Evolutionary conservation across 2,329 filamentous ascomycete genomes (phyloP).

Genomic region (Amauroascus verrucosus): DNA sequence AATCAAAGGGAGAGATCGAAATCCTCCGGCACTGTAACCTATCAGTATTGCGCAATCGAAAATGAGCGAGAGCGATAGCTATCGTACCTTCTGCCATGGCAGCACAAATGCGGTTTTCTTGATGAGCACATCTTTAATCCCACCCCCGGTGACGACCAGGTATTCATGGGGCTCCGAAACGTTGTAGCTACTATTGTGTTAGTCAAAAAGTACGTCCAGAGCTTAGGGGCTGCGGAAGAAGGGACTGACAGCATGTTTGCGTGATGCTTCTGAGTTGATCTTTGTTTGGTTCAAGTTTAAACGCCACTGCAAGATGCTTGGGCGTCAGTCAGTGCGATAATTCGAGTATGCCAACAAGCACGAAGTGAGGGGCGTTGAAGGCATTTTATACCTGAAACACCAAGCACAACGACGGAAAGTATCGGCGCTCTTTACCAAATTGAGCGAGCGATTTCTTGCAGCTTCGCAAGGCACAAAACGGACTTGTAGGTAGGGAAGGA

Average conservation of each 20-base stretch:
- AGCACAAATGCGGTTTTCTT: constrained; percentile 65
- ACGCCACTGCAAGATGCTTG: too few species aligned
- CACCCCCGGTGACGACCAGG: constrained; percentile 75
- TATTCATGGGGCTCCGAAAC: constrained; percentile 70
- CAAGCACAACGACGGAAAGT: not conserved
- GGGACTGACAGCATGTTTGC: constrained; percentile 18
- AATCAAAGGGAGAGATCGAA: constrained; percentile 52
- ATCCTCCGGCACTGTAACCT: constrained; percentile 26
- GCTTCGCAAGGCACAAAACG: not conserved
- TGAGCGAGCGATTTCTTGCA: not conserved
- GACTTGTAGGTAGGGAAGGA: not conserved
- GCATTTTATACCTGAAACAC: not conserved
- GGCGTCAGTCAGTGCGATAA: too few species aligned
- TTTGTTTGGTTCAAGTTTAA: not conserved
- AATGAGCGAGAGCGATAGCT: not conserved
- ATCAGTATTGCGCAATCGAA: not conserved
- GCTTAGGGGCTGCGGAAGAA: constrained; percentile 1
- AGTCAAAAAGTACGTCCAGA: not conserved
- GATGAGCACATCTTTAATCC: constrained; percentile 63
- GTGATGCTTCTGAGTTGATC: not conserved
- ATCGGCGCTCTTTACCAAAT: too few species aligned
- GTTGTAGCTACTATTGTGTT: constrained; percentile 45
- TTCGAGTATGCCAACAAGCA: not conserved
- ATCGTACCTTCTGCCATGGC: constrained; percentile 54
- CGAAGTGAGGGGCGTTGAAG: not conserved